Evolutionary conservation across 2,329 filamentous ascomycete genomes (phyloP).

Genomic region (Metarhizium humberi): DNA sequence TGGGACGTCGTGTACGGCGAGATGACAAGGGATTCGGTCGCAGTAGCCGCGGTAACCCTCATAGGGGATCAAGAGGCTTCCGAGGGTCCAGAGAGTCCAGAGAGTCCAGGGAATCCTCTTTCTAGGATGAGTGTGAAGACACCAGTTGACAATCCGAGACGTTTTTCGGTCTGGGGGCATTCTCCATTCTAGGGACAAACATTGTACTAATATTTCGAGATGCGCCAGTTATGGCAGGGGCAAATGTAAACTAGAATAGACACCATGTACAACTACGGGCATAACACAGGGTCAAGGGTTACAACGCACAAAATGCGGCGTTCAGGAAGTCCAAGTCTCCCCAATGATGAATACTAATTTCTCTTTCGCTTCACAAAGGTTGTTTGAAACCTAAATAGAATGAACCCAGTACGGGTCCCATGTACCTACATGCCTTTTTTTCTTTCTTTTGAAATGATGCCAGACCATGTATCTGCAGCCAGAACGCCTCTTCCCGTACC

Average conservation of each 20-base stretch:
- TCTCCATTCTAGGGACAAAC: background rate
- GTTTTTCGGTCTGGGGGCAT: background rate
- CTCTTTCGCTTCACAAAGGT: background rate
- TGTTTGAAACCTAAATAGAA: background rate
- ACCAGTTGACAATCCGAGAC: background rate
- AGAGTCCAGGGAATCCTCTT: background rate
- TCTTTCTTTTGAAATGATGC: background rate
- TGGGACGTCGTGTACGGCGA: slow-evolving; percentile 16
- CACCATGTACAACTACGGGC: slow-evolving; percentile 2
- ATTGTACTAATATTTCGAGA: background rate
- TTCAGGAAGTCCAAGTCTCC: slow-evolving; percentile 3
- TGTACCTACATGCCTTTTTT: background rate
- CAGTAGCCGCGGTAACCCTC: slow-evolving; percentile 10
- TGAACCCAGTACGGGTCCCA: background rate
- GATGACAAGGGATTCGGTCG: slow-evolving; percentile 13
- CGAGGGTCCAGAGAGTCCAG: background rate
- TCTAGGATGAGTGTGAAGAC: background rate
- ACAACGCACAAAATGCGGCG: background rate
- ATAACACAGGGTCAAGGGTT: background rate
- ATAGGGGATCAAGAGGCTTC: slow-evolving; percentile 5
- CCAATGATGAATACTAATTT: background rate
- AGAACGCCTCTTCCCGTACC: background rate
- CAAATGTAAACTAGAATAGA: slow-evolving; percentile 4
- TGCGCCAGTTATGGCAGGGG: background rate
- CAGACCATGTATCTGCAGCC: background rate